phyloP scores from a whole-genome alignment of 1,139 yeast species.

The Yamadazyma aaseri region DNA sequence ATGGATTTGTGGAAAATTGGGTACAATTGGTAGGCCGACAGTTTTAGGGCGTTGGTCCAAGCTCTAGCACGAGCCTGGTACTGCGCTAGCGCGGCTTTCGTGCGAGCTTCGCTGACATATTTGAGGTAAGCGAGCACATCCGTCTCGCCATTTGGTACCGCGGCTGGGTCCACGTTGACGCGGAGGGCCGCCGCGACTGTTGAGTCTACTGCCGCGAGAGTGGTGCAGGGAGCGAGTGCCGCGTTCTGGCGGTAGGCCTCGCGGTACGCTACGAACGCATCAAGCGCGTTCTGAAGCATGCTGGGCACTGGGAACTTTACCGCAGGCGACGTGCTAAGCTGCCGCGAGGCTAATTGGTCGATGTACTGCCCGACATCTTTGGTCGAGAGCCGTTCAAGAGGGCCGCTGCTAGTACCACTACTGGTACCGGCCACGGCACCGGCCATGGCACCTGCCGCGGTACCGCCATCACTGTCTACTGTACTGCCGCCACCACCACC shows the following conservation, averaged over 20 bases:
- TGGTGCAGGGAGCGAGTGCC: conserved; percentile 21
- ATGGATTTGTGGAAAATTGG: conserved; percentile 70
- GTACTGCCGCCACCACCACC: background rate
- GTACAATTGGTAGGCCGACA: conserved; percentile 42
- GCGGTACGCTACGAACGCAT: conserved; percentile 48
- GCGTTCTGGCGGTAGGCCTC: conserved; percentile 27
- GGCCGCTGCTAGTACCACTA: too few species aligned
- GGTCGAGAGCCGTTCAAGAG: background rate
- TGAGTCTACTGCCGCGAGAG: conserved; percentile 22
- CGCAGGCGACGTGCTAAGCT: conserved; percentile 73
- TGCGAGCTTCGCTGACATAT: conserved; percentile 30
- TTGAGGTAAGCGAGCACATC: conserved; percentile 42
- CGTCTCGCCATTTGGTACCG: conserved; percentile 35
- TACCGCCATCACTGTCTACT: background rate
- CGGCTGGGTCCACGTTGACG: conserved; percentile 24
- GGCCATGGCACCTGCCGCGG: too few species aligned
- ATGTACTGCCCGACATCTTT: conserved; percentile 47
- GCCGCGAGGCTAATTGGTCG: conserved; percentile 47
- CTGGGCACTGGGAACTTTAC: conserved; percentile 69
- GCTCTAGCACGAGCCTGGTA: conserved; percentile 35
- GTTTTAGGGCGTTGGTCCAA: conserved; percentile 42
- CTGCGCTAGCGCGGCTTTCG: conserved; percentile 26
- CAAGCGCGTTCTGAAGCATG: conserved; percentile 54
- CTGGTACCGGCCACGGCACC: background rate
- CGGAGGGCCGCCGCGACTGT: conserved; percentile 27